A percentile compares a stretch with the other conserved stretches of the same genome.
Conservation (phyloP, 345 rosid species). For the Euphorbia pulcherrima region DNA sequence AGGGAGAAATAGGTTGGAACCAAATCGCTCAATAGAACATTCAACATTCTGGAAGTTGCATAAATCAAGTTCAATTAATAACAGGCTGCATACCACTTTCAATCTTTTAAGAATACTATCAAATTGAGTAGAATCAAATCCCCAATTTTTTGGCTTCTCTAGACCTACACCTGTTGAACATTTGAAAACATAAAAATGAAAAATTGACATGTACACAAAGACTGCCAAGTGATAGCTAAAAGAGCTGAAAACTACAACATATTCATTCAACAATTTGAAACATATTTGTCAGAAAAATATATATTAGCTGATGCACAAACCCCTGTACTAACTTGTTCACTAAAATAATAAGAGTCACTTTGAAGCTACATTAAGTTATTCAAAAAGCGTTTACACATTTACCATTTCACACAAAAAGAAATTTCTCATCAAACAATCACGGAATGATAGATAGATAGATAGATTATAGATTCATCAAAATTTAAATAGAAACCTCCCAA, state of each 20-base stretch:
- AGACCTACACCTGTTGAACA: slow-evolving; percentile 70
- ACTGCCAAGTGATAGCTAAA: neutral
- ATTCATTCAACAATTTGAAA: neutral
- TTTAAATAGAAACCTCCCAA: neutral
- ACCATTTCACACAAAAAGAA: no score
- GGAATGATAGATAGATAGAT: no score
- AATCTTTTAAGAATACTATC: slow-evolving; percentile 87
- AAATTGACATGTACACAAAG: no score
- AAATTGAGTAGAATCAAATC: slow-evolving; percentile 89
- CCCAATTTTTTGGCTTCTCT: slow-evolving; percentile 92
- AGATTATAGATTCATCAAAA: no score
- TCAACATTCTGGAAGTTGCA: neutral
- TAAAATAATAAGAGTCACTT: no score
- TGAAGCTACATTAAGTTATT: no score
- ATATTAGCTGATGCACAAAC: neutral
- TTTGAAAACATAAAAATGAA: neutral
- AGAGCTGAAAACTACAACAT: neutral
- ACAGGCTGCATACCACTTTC: slow-evolving; percentile 63
- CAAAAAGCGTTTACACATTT: no score
- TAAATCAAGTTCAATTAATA: neutral
- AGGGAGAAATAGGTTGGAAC: neutral
- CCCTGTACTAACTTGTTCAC: neutral
- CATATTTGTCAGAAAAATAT: no score
- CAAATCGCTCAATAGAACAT: neutral
- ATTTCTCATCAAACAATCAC: no score